Conservation (phyloP, 148 eudicot genomes). For the Fagopyrum esculentum region DNA sequence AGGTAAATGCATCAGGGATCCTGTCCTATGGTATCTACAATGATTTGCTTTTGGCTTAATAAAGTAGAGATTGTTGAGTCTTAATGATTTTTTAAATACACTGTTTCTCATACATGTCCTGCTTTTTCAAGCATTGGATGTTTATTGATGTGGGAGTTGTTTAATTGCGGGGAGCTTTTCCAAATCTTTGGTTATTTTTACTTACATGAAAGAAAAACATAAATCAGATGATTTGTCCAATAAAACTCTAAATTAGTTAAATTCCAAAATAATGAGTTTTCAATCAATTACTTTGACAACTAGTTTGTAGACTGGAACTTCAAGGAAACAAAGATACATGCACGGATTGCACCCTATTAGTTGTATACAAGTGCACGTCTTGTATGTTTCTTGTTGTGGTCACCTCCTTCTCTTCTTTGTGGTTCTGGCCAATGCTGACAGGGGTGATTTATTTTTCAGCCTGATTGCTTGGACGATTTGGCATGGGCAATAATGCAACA, state of each 20-base stretch:
- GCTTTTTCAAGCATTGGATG: too few relatives aligned
- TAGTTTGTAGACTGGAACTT: not conserved
- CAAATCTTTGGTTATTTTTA: not conserved
- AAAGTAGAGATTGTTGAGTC: not conserved
- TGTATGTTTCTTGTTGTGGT: not conserved
- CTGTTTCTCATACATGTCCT: not conserved
- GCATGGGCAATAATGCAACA: conserved; percentile 55
- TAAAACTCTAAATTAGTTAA: not conserved
- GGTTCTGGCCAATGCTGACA: conserved; percentile 6
- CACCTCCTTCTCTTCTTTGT: not conserved
- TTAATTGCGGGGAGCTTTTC: not conserved
- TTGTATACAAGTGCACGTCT: not conserved
- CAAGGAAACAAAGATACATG: not conserved
- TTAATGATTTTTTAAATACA: not conserved
- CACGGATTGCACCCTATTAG: not conserved
- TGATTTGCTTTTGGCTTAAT: not conserved
- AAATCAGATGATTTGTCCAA: not conserved
- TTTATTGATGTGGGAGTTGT: not conserved
- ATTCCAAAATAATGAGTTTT: not conserved
- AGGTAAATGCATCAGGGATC: not conserved
- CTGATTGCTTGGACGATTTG: conserved; percentile 68
- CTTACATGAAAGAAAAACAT: not conserved
- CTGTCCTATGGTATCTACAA: not conserved
- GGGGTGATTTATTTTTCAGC: conserved; percentile 30
- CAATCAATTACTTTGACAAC: not conserved